Base-by-base conservation (phyloP, 768 basidiomycete species). In the Amanita fuliginea region DNA sequence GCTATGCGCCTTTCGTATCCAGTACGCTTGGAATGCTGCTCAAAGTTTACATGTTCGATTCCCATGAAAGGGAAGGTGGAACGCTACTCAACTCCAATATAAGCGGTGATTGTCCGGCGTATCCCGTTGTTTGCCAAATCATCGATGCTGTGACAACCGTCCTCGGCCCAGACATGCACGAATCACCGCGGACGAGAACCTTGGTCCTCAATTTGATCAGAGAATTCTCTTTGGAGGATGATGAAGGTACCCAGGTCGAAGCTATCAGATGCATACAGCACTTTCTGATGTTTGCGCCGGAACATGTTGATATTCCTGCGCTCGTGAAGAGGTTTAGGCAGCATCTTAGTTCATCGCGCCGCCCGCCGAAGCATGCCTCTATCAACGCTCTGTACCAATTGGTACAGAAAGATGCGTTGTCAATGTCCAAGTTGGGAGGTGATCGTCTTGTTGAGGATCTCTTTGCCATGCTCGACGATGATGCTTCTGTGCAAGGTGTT, bases 341-440 rank as follows among this genome's bases (percentile, higher is more conserved):
- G 1, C 79, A 97, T 63, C 75, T 98, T 18, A 77, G 80, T 0
- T 95, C 92, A 0, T 74, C 84, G 7, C 76, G 88, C 13, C 70
- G 91, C 35, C 87, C 91, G 4, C 75, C 96, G 48, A 96, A 94
- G 65, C 75, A 95, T 4, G 93, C 94, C 9, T 89, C 94, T 0
- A 95, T 98, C 63, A 91, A 97, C 60, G 92, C 89, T 0, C 68
- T 99, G 5, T 99, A 99, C 63, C 94, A 97, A 58, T 86, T 98
- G 22, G 92, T 98, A 0, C 96, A 97, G 64, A 85, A 88, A 55
- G 93, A 98, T 65, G 95, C 93, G 0, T 65, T 93, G 11, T 72
- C 82, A 2, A 89, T 98, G 76, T 95, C 92, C 6, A 88, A 86
- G 59, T 67, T 98, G 0, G 96, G 95, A 14, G 96, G 96, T 2